Percentiles rank a stretch among this genome's conserved stretches.
Conservation (phyloP, 2,329 filamentous ascomycete species). For the Aspergillus fumigatus region DNA sequence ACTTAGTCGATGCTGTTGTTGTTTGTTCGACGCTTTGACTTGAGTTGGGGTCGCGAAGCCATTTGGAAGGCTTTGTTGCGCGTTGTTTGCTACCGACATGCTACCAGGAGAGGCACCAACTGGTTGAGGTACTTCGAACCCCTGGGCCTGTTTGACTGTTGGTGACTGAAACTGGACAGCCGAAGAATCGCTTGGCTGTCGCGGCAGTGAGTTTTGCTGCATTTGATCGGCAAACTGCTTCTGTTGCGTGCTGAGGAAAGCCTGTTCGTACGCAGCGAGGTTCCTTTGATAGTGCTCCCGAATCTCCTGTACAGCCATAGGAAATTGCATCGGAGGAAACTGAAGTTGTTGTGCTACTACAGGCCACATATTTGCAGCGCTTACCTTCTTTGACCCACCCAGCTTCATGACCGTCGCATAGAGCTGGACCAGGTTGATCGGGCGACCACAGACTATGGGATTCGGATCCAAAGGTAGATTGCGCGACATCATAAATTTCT, state of each 20-base stretch:
- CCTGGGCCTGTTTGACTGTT: constrained; percentile 48
- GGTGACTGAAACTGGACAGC: constrained; percentile 43
- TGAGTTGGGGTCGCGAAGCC: constrained; percentile 38
- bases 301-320: constrained; percentile 64
- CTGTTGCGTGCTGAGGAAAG: constrained; percentile 42
- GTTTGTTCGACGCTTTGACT: constrained; percentile 30
- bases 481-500: constrained; percentile 70
- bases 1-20: constrained; percentile 26
- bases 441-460: constrained; percentile 68
- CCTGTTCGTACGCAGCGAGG: constrained; percentile 67
- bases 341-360: constrained; percentile 62
- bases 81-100: constrained; percentile 26
- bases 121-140: constrained; percentile 36
- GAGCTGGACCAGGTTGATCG: constrained; percentile 68
- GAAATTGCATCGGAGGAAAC: constrained; percentile 59
- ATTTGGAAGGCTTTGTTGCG: constrained; percentile 32
- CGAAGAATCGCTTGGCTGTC: constrained; percentile 30
- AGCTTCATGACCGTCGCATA: constrained; percentile 73
- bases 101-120: constrained; percentile 29
- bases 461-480: constrained; percentile 69
- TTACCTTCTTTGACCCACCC: constrained; percentile 72
- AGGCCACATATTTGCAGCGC: constrained; percentile 66
- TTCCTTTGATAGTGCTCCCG: constrained; percentile 70
- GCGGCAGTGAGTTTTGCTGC: constrained; percentile 42
- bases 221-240: constrained; percentile 41